A percentile compares a stretch with the other conserved stretches of the same genome.
phyloP scores from a whole-genome alignment of 495 filamentous ascomycete species.

The Annulohypoxylon stygium region DNA sequence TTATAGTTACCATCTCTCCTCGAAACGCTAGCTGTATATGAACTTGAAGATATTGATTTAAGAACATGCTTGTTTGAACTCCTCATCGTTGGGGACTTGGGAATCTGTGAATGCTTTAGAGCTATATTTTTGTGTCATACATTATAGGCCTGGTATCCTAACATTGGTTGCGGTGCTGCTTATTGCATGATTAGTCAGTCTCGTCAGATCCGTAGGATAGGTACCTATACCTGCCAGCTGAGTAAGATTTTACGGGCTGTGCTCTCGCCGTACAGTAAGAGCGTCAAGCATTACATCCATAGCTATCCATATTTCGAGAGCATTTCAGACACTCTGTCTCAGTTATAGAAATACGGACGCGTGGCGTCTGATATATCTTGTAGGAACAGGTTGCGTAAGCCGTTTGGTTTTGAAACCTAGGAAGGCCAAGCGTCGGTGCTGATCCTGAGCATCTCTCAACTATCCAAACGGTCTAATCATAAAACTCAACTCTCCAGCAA shows the following conservation, averaged over 20 bases:
- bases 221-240: neutral
- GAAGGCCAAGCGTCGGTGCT: neutral
- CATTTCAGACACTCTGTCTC: neutral
- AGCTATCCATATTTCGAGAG: neutral
- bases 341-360: conserved; percentile 1
- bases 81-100: neutral
- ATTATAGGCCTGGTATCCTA: neutral
- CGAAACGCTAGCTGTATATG: conserved; percentile 21
- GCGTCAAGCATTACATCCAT: neutral
- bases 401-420: neutral
- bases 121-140: too few relatives aligned
- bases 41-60: neutral
- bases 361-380: neutral
- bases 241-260: neutral
- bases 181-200: neutral
- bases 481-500: too few relatives aligned
- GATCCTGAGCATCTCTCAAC: neutral
- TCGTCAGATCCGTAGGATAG: neutral
- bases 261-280: neutral
- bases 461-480: too few relatives aligned
- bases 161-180: neutral
- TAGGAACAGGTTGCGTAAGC: neutral
- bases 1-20: conserved; percentile 27
- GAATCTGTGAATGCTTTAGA: neutral
- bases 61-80: neutral